Conservation (phyloP, 331 rosid genomes). For the Saraca asoca region DNA sequence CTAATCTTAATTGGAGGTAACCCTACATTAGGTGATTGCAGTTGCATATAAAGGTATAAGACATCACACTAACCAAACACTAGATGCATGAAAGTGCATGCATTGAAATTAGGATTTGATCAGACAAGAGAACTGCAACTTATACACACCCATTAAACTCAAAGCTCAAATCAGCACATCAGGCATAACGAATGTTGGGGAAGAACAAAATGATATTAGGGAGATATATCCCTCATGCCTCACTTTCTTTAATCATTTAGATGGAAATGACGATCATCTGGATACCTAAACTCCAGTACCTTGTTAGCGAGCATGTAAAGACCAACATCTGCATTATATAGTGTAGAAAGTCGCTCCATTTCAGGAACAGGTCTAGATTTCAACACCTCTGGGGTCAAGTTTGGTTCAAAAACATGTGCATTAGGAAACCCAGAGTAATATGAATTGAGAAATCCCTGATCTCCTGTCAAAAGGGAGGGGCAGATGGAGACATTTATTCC, state of each 20-base stretch:
- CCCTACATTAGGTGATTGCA: conserved; percentile 13
- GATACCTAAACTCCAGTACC: conserved; percentile 55
- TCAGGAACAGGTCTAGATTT: conserved; percentile 72
- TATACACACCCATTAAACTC: conserved; percentile 21
- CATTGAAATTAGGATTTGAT: no score
- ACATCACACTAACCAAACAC: not conserved
- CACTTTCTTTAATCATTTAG: conserved; percentile 5
- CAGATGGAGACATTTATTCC: conserved; percentile 17
- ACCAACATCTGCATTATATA: conserved; percentile 99
- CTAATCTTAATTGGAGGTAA: not conserved
- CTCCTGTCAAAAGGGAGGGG: conserved; percentile 60
- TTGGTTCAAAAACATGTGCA: conserved; percentile 94
- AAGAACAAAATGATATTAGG: conserved; percentile 2
- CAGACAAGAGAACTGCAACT: conserved; percentile 14
- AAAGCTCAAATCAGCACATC: conserved; percentile 18
- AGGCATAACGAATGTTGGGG: conserved; percentile 20
- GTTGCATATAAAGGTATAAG: not conserved
- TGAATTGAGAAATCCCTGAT: conserved; percentile 97
- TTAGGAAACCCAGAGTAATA: conserved; percentile 80
- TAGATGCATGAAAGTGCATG: not conserved
- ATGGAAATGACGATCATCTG: conserved; percentile 32
- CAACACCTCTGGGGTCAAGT: conserved; percentile 50
- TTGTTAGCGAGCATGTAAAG: conserved; percentile 99
- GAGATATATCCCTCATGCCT: not conserved
- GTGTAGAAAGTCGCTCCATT: conserved; percentile 98